These are phyloP conservation scores for Sphagnum magellanicum DNA, from an alignment of 228 moss, liverwort and hornwort species.

Conservation along the genomic window DNA sequence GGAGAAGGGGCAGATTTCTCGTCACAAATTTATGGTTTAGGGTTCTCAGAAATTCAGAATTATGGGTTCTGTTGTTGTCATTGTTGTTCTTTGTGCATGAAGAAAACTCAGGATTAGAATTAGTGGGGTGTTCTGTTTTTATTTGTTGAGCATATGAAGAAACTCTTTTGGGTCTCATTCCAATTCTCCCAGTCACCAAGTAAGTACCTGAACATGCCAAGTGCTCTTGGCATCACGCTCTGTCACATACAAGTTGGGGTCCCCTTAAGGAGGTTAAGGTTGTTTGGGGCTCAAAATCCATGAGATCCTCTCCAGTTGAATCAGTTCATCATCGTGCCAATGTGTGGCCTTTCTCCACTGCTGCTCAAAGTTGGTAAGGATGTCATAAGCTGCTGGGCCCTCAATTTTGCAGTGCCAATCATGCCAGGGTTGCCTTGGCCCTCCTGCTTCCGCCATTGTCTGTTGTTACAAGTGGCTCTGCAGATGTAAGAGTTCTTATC, in stretches of 20 bases:
- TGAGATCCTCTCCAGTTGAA: slow-evolving; percentile 67
- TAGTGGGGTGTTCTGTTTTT: too few relatives aligned
- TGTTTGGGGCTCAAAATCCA: slow-evolving; percentile 62
- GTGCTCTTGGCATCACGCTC: slow-evolving; percentile 60
- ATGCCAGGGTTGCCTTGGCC: slow-evolving; percentile 98
- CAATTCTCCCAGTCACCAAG: neutral
- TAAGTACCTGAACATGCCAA: slow-evolving; percentile 80
- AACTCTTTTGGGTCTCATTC: too few relatives aligned
- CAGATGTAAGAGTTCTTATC: too few relatives aligned
- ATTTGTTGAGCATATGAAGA: too few relatives aligned
- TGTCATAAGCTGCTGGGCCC: slow-evolving; percentile 93
- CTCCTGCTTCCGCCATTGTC: slow-evolving; percentile 21
- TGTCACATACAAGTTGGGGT: slow-evolving; percentile 50
- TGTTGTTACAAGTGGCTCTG: neutral
- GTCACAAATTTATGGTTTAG: too few relatives aligned
- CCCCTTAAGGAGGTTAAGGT: slow-evolving; percentile 49
- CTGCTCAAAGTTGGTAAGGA: slow-evolving; percentile 91
- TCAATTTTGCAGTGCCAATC: slow-evolving; percentile 88
- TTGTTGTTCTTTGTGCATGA: too few relatives aligned
- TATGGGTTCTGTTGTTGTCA: too few relatives aligned
- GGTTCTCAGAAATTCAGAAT: too few relatives aligned
- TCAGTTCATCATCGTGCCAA: slow-evolving; percentile 71
- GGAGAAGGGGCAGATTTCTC: too few relatives aligned
- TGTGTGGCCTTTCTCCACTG: slow-evolving; percentile 80
- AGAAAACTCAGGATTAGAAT: too few relatives aligned